These are phyloP conservation scores for Setaria viridis DNA, from an alignment of 202 grass and related monocot species.

Conservation along the genomic window DNA sequence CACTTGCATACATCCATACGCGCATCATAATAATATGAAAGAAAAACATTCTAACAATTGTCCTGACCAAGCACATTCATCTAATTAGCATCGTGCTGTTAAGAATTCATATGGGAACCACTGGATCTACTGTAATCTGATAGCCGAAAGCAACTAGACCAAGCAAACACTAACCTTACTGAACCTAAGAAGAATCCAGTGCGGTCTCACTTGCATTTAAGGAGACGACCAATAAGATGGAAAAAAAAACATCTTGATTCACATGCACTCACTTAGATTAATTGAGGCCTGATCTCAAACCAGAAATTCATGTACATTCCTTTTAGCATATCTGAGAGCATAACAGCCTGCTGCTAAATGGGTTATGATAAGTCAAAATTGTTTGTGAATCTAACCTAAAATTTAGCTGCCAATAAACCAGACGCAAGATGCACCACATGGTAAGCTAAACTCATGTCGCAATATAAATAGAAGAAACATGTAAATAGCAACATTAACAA, in stretches of 20 bases:
- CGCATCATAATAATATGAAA: background rate
- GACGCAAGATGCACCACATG: background rate
- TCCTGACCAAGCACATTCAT: conserved; percentile 8
- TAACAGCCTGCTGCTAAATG: background rate
- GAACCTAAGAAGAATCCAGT: conserved; percentile 4
- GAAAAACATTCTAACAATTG: background rate
- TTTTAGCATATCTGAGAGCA: background rate
- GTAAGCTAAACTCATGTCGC: background rate
- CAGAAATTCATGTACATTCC: background rate
- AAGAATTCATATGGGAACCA: conserved; percentile 23
- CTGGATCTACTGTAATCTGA: background rate
- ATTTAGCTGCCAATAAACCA: background rate
- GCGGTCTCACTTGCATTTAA: conserved; percentile 6
- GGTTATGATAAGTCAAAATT: background rate
- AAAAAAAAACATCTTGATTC: background rate
- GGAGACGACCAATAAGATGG: background rate
- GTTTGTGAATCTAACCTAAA: conserved; percentile 4
- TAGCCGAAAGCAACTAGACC: background rate
- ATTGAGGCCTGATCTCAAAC: background rate
- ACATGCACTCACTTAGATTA: background rate
- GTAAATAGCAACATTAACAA: conserved; percentile 6
- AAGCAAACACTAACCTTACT: background rate
- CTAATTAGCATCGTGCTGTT: conserved; percentile 5
- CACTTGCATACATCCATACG: background rate
- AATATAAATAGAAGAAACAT: background rate